phyloP scores from a whole-genome alignment of 495 filamentous ascomycete species.

The Podospora bellae-mahoneyi region DNA sequence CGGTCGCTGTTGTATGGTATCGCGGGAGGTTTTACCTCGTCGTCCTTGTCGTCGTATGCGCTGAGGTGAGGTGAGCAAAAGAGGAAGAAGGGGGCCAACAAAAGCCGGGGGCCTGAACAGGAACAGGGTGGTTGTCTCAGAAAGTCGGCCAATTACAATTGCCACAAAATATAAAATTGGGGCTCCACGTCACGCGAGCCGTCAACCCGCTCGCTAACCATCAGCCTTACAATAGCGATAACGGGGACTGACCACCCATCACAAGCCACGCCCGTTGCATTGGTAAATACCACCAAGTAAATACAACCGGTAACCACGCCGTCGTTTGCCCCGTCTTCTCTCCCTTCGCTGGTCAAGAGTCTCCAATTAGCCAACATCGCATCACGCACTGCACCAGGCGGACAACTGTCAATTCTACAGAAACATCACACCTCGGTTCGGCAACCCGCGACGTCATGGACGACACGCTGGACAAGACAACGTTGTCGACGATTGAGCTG shows the following conservation, averaged over 20 bases:
- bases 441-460: conserved; percentile 38
- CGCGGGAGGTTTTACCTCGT: not conserved
- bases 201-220: not conserved
- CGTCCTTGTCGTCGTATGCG: not conserved
- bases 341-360: not conserved
- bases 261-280: conserved; percentile 10
- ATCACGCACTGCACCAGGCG: not conserved
- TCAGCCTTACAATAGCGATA: conserved; percentile 11
- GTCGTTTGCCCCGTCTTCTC: not conserved
- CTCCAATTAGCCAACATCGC: not conserved
- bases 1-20: not conserved
- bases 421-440: too few relatives aligned
- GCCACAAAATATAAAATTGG: not conserved
- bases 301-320: not conserved
- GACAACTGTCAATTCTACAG: not conserved
- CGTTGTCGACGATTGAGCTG: conserved; percentile 64
- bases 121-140: conserved; percentile 4
- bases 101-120: conserved; percentile 1
- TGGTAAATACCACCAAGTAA: not conserved
- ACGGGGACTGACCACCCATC: conserved; percentile 1
- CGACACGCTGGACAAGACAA: conserved; percentile 48
- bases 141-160: not conserved
- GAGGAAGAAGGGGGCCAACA: conserved; percentile 2
- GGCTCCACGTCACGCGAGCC: conserved; percentile 10
- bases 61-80: not conserved